These are phyloP conservation scores for Malassezia restricta DNA, from an alignment of 1,284 basidiomycete genomes.

Conservation along the genomic window DNA sequence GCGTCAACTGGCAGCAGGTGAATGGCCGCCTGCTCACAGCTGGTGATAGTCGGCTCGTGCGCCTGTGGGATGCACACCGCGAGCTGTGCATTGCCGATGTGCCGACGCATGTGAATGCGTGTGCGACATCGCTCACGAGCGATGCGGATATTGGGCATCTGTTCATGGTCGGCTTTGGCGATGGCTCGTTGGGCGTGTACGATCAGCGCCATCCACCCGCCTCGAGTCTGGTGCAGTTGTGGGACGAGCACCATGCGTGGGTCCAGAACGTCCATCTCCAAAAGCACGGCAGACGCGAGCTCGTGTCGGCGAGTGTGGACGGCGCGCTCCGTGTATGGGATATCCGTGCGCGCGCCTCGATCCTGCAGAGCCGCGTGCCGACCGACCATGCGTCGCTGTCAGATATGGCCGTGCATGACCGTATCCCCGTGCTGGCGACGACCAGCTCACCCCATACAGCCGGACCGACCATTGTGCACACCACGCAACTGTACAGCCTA, in stretches of 20 bases:
- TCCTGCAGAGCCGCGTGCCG: constrained; percentile 57
- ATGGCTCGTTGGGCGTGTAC: constrained; percentile 79
- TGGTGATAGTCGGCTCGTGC: constrained; percentile 77
- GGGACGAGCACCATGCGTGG: constrained; percentile 70
- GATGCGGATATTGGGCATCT: constrained; percentile 67
- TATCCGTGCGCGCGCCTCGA: constrained; percentile 61
- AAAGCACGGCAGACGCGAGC: constrained; percentile 59
- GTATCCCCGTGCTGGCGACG: constrained; percentile 70
- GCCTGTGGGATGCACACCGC: constrained; percentile 88
- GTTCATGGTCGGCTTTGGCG: constrained; percentile 82
- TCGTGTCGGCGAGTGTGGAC: constrained; percentile 81
- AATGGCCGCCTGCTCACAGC: constrained; percentile 73
- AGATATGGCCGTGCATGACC: constrained; percentile 74
- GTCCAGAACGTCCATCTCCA: constrained; percentile 83
- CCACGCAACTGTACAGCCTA: constrained; percentile 17
- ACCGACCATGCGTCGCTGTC: constrained; percentile 50
- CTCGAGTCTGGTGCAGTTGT: constrained; percentile 69
- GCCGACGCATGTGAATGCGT: constrained; percentile 76
- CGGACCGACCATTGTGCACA: constrained; percentile 3
- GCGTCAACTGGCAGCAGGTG: constrained; percentile 87
- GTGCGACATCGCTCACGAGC: constrained; percentile 71
- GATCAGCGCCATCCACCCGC: constrained; percentile 77
- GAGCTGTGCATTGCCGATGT: constrained; percentile 73
- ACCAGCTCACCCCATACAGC: constrained; percentile 1
- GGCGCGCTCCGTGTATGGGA: constrained; percentile 91